phyloP scores from a whole-genome alignment of 2,329 filamentous ascomycete species.

The Pestalotiopsis sp. region DNA sequence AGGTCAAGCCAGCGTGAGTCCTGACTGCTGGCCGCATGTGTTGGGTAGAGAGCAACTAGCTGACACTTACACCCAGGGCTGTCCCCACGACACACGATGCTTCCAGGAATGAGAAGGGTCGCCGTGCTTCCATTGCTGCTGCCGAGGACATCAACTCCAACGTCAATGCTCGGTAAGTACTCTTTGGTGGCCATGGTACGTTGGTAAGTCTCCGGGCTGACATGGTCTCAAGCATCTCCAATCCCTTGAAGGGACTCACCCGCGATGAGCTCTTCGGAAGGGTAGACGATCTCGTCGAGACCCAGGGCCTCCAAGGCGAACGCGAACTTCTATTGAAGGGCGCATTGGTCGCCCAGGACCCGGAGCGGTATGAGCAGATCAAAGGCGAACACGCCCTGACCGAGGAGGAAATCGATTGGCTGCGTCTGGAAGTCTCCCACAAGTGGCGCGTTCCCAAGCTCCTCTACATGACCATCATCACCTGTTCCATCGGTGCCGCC shows the following conservation, averaged over 20 bases:
- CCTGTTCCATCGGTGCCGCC: constrained; percentile 46
- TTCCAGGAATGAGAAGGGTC: constrained; percentile 39
- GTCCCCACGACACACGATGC: constrained; percentile 23
- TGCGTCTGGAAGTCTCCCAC: constrained; percentile 62
- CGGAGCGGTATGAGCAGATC: constrained; percentile 49
- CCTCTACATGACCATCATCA: constrained; percentile 65
- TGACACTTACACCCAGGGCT: constrained; percentile 6
- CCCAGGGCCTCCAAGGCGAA: constrained; percentile 19
- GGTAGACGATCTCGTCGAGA: constrained; percentile 39
- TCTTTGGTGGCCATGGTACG: background rate
- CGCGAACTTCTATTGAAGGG: constrained; percentile 22
- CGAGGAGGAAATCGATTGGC: constrained; percentile 55
- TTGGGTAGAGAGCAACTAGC: background rate
- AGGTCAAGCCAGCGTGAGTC: constrained; percentile 9
- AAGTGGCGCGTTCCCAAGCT: constrained; percentile 69
- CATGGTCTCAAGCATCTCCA: constrained; percentile 47
- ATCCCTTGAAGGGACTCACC: constrained; percentile 59
- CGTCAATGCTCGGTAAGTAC: constrained; percentile 46
- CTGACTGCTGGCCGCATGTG: background rate
- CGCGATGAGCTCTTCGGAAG: constrained; percentile 50
- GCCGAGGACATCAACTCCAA: constrained; percentile 48
- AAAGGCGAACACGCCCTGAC: constrained; percentile 51
- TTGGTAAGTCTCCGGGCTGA: constrained; percentile 14
- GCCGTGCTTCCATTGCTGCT: constrained; percentile 30
- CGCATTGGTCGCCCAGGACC: constrained; percentile 37